Evolutionary conservation across 768 basidiomycete species (phyloP), one percentile per base, ranked within the genome.

Genomic region (Boletus patriciae): DNA sequence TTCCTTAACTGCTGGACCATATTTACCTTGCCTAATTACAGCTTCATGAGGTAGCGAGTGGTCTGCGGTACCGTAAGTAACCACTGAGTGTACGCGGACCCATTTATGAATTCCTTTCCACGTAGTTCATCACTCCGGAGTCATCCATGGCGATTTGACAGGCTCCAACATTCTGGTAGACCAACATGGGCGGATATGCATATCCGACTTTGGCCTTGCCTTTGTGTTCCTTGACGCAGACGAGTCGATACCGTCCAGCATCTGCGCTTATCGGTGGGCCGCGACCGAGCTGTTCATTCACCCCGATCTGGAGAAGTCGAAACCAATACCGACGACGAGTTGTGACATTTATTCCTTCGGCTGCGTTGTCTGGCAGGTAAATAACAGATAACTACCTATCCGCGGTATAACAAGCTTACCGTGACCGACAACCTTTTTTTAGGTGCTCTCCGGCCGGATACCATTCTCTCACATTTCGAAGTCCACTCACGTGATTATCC

Each of bases 141-240:
- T 62, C 19, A n/a, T 62, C 42, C 61, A 62, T 13, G 61, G 61
- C 23, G 61, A 62, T 29, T 25, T 62, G 10, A 62, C 61, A 5
- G 61, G 60, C 0, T 62, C 52, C 5, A 62, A 62, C 49, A 50
- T 62, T 8, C 46, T 62, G 19, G 27, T 62, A 5, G 51, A 54
- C 33, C 55, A 54, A 1, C 11, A 31, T 36, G 61, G 56, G 1
- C n/a, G 9, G n/a, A 41, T 48, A 36, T 62, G 5, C 15, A 62
- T 62, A 1, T 58, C 61, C n/a, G 61, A 62, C 31, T 62, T 62
- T 43, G 61, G 60, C 5, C 49, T 62, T 7, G 53, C 61, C 1
- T 50, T 42, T 31, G n/a, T 19, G 16, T 50, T 42, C 41, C 44
- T 25, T 18, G 51, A 62, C 1, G 21, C 16, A 9, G 38, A 46